Conservation (phyloP, 2,329 filamentous ascomycete genomes). For the Tolypocladium endophyticum region DNA sequence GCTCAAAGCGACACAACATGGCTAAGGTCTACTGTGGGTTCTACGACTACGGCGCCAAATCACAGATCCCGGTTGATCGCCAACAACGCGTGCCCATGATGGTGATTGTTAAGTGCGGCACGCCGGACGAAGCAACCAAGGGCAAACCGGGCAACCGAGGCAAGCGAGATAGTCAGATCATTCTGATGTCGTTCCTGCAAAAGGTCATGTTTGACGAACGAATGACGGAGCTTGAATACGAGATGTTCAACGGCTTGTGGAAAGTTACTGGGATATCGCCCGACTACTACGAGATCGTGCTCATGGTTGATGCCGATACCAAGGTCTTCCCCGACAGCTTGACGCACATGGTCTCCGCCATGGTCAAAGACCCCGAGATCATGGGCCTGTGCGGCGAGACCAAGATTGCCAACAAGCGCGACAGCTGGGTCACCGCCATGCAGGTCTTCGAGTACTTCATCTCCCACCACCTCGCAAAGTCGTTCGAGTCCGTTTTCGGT, state of each 20-base stretch:
- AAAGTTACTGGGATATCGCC: constrained; percentile 97
- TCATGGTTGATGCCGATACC: constrained; percentile 99
- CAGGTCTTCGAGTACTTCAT: constrained; percentile 99
- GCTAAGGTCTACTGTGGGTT: constrained; percentile 97
- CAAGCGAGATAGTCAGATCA: constrained; percentile 98
- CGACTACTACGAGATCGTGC: constrained; percentile 93
- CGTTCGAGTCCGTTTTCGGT: constrained; percentile 96
- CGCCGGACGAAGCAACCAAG: constrained; percentile 69
- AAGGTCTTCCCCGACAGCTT: constrained; percentile 98
- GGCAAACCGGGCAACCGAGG: constrained; percentile 93
- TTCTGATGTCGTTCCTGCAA: constrained; percentile 97
- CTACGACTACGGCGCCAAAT: constrained; percentile 86
- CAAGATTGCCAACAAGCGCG: constrained; percentile 97
- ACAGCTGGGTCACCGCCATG: constrained; percentile 92
- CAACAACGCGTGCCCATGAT: constrained; percentile 98
- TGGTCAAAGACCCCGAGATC: constrained; percentile 98
- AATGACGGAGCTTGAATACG: constrained; percentile 98
- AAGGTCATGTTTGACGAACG: constrained; percentile 99
- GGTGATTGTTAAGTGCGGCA: constrained; percentile 90
- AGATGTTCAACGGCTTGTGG: constrained; percentile 99
- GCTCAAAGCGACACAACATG: constrained; percentile 98
- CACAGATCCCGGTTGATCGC: constrained; percentile 68
- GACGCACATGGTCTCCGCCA: constrained; percentile 97
- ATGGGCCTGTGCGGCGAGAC: constrained; percentile 99
- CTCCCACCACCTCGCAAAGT: constrained; percentile 92